phyloP scores from a whole-genome alignment of 2,329 filamentous ascomycete species.

The Macrophomina phaseolina region DNA sequence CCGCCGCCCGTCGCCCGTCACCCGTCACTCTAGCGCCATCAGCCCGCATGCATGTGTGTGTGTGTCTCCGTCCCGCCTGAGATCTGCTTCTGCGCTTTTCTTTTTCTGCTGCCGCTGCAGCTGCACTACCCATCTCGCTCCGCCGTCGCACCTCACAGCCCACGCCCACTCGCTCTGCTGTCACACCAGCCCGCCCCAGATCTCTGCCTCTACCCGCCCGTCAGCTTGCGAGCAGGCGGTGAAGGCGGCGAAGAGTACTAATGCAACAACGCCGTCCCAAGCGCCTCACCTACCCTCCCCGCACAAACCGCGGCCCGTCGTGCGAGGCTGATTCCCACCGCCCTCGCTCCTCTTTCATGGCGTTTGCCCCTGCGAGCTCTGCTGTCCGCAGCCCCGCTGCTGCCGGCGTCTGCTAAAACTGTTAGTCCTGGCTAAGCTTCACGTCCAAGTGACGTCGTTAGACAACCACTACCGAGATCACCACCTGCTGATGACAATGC shows the following conservation, averaged over 20 bases:
- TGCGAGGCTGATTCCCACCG: constrained; percentile 14
- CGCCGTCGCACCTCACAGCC: constrained; percentile 4
- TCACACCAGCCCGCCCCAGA: constrained; percentile 17
- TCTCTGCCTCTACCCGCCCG: neutral
- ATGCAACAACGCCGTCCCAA: constrained; percentile 1
- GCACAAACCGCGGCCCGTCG: constrained; percentile 11
- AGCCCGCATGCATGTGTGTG: constrained; percentile 12
- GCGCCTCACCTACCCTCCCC: constrained; percentile 4
- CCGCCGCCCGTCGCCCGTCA: neutral
- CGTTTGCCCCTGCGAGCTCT: neutral
- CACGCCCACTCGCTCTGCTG: constrained; percentile 5
- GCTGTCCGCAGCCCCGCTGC: neutral
- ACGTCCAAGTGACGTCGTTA: neutral
- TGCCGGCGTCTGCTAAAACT: neutral
- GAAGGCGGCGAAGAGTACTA: constrained; percentile 16
- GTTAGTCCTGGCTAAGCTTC: neutral
- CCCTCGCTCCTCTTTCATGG: neutral
- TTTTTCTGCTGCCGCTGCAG: constrained; percentile 6
- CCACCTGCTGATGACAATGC: neutral
- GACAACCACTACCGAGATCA: neutral
- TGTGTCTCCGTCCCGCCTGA: constrained; percentile 20
- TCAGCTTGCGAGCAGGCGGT: constrained; percentile 18
- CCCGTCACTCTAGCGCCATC: constrained; percentile 1
- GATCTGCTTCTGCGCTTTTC: constrained; percentile 4
- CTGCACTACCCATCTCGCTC: constrained; percentile 17